Evolutionary conservation across 2,329 filamentous ascomycete genomes (phyloP).

Genomic region (Penicillium sp.): DNA sequence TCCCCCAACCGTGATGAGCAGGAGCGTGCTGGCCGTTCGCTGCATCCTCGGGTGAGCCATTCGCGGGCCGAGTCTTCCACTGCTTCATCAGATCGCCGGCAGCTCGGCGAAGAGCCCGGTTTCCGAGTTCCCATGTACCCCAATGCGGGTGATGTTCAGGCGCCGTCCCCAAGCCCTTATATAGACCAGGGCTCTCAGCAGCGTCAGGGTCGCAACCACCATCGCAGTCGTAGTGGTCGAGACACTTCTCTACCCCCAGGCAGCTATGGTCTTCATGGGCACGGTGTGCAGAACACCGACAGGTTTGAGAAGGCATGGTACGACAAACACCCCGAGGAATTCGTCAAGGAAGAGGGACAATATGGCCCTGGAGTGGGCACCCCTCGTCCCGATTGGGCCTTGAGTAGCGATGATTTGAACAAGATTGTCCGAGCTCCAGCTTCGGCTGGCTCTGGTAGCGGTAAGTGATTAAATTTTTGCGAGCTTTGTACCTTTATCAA

Average conservation of each 20-base stretch:
- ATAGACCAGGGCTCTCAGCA: constrained; percentile 46
- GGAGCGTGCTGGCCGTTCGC: constrained; percentile 52
- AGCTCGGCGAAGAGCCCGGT: constrained; percentile 71
- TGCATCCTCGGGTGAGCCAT: constrained; percentile 61
- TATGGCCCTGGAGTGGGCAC: constrained; percentile 57
- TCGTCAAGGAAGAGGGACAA: constrained; percentile 66
- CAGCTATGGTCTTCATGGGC: constrained; percentile 89
- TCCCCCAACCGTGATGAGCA: constrained; percentile 48
- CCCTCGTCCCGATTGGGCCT: constrained; percentile 67
- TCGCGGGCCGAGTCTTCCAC: constrained; percentile 47
- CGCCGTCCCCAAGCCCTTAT: constrained; percentile 72
- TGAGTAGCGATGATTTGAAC: constrained; percentile 87
- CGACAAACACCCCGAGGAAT: constrained; percentile 79
- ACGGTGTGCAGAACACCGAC: constrained; percentile 69
- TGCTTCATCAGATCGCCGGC: constrained; percentile 50
- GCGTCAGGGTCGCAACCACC: constrained; percentile 54
- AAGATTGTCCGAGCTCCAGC: constrained; percentile 75
- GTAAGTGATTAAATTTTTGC: constrained; percentile 39
- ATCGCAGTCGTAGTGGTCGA: constrained; percentile 67
- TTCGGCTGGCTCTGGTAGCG: constrained; percentile 48
- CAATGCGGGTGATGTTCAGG: constrained; percentile 90
- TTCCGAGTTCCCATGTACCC: constrained; percentile 95
- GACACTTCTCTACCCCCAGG: constrained; percentile 72
- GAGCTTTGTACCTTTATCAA: not conserved
- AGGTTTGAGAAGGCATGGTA: constrained; percentile 90